A percentile compares a stretch with the other conserved stretches of the same genome.
Conservation (phyloP, 805 yeast species). For the Torulaspora gathmanii region DNA sequence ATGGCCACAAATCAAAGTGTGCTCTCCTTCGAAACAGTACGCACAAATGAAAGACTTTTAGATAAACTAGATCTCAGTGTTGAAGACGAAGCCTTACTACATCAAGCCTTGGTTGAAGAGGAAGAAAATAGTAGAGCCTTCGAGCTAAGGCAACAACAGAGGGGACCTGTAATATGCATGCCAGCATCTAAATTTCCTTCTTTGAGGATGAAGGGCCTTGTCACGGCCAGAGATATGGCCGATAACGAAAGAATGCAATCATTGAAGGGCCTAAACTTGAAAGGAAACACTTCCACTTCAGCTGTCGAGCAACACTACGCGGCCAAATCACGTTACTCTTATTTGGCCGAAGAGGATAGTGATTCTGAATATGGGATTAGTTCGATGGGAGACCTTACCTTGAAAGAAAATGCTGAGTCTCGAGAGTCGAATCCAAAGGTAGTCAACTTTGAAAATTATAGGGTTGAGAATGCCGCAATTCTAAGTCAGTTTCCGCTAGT, state of each 20-base stretch:
- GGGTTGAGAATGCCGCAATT: conserved; percentile 13
- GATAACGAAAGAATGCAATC: conserved; percentile 1
- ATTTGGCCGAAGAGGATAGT: conserved; percentile 33
- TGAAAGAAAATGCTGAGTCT: not conserved
- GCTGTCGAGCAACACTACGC: conserved; percentile 32
- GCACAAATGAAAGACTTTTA: conserved; percentile 31
- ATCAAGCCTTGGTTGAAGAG: conserved; percentile 27
- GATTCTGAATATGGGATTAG: conserved; percentile 8
- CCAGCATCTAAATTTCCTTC: conserved; percentile 37
- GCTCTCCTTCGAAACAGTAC: conserved; percentile 30
- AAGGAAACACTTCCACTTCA: conserved; percentile 19
- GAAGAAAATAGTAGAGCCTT: conserved; percentile 12
- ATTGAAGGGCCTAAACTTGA: conserved; percentile 8
- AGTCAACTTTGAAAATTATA: conserved; percentile 19
- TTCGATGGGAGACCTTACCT: not conserved
- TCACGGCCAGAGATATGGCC: conserved; percentile 2
- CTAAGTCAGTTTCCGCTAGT: conserved; percentile 4
- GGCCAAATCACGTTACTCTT: conserved; percentile 29
- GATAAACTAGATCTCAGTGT: conserved; percentile 32
- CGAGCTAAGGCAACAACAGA: conserved; percentile 1
- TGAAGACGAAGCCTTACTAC: conserved; percentile 33
- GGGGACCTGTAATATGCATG: conserved; percentile 23
- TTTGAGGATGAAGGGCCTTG: conserved; percentile 13
- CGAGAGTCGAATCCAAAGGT: conserved; percentile 1
- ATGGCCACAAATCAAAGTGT: conserved; percentile 21